A percentile compares a stretch with the other conserved stretches of the same genome.
phyloP scores from a whole-genome alignment of 345 rosid genomes.

The Crucihimalaya himalaica region DNA sequence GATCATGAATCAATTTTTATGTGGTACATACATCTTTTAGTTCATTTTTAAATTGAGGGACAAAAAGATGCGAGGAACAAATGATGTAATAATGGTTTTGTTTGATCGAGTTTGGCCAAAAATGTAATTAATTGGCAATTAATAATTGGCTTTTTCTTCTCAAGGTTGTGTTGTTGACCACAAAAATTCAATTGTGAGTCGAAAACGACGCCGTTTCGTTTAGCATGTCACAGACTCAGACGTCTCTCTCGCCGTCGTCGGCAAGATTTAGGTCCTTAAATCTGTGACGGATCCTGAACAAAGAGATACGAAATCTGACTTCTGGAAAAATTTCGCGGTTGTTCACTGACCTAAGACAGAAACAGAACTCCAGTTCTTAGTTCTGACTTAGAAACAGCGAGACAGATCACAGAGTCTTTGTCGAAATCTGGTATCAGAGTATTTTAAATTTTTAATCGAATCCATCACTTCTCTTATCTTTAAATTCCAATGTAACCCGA shows the following conservation, averaged over 20 bases:
- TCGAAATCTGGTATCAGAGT: conserved; percentile 10
- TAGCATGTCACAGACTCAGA: background rate
- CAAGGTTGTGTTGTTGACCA: background rate
- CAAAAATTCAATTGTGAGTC: background rate
- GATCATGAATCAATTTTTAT: background rate
- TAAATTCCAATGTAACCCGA: conserved; percentile 41
- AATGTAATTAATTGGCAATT: background rate
- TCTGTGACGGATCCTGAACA: background rate
- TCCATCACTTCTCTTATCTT: conserved; percentile 40
- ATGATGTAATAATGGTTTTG: conserved; percentile 8
- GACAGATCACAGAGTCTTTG: background rate
- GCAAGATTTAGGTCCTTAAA: background rate
- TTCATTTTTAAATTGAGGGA: background rate
- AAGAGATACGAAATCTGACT: background rate
- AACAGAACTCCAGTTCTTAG: background rate
- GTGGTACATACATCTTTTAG: background rate
- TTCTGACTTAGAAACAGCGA: conserved; percentile 6
- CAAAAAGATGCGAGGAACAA: background rate
- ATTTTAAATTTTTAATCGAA: conserved; percentile 35
- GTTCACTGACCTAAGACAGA: background rate
- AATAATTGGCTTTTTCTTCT: no score
- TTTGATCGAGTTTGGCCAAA: background rate
- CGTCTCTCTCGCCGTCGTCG: conserved; percentile 14
- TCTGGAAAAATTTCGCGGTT: background rate
- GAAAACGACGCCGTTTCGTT: background rate